Percentiles rank a stretch among this genome's conserved stretches.
Evolutionary conservation across 495 filamentous ascomycete genomes (phyloP).

Genomic region (Talaromyces proteolyticus): DNA sequence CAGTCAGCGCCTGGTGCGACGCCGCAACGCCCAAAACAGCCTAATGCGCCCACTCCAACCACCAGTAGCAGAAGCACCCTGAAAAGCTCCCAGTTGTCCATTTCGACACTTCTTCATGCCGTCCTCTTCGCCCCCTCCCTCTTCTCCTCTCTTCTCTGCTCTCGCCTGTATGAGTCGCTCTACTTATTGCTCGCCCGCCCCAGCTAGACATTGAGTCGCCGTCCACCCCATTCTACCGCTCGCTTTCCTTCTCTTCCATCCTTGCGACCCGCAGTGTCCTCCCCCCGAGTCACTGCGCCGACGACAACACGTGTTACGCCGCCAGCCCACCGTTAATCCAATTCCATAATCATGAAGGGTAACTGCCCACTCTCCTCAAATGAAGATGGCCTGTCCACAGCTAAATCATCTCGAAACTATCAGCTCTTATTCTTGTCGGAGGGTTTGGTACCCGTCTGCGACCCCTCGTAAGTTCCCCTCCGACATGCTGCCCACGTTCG

Average conservation of each 20-base stretch:
- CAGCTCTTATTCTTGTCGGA: constrained; percentile 98
- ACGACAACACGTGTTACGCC: not conserved
- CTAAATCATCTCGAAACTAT: constrained; percentile 5
- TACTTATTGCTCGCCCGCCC: no score
- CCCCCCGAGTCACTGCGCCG: not conserved
- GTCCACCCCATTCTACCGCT: not conserved
- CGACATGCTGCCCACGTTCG: no score
- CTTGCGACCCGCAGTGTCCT: no score
- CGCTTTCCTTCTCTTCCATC: no score
- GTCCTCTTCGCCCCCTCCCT: not conserved
- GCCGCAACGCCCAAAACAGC: not conserved
- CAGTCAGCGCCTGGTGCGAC: not conserved
- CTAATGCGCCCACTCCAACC: no score
- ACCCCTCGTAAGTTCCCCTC: constrained; percentile 71
- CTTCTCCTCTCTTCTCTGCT: not conserved
- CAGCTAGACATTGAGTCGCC: no score
- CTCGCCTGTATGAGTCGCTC: no score
- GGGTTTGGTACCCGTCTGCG: constrained; percentile 98
- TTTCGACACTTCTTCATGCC: not conserved
- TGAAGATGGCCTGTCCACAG: not conserved
- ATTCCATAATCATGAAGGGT: constrained; percentile 9
- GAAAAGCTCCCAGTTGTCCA: constrained; percentile 1
- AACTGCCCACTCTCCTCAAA: not conserved
- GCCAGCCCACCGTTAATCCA: not conserved
- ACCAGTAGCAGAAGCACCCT: no score